Base-by-base conservation (phyloP, 805 yeast genomes). In the Metschnikowia anglica region DNA sequence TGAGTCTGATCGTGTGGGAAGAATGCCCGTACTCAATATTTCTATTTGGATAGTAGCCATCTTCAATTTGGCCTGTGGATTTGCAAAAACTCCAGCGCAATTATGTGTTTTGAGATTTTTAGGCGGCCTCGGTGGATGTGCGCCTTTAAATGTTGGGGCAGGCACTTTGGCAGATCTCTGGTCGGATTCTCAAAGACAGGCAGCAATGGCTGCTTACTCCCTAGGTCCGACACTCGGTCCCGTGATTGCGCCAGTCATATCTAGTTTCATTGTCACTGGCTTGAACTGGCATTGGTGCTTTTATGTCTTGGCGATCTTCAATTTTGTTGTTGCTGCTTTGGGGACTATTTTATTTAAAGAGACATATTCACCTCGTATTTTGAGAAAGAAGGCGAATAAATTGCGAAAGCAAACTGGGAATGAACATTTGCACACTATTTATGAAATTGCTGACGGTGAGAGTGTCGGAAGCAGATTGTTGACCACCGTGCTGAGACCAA, bases 221-320 rank as follows among this genome's bases (percentile, higher is more conserved):
- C 65, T 83, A 13, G 73, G 81, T 2, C 87, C 88, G 2, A 76
- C 82, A 42, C 56, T 82, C 32, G 93, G 91, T 0, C 91, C 93
- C 2, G 74, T 83, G 1, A 54, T 82, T 17, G 81, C 84, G 1
- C 85, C 86, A 0, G 67, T 80, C 2, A 66, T 81, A 11, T 59
- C 83, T 3, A 83, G 86, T 2, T 83, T 72, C 53, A 65, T 80
- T 18, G 80, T 76, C 16, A 69, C 78, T 29, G 58, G 72, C 34
- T 56, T 65, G 17, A 55, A 65, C 30, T 85, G 86, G 81, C 73
- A 83, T 59, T 86, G 93, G 93, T 77, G 74, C 35, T 78, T 82
- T 53, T 78, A 79, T 72, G 68, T 77, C 13, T 61, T 79, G 38
- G 64, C 83, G 16, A 79, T 85, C n/a, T 62, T 80, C 50, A 74